Conservation (phyloP, 2,329 filamentous ascomycete genomes). For the Parasarocladium wereldwijsianum region DNA sequence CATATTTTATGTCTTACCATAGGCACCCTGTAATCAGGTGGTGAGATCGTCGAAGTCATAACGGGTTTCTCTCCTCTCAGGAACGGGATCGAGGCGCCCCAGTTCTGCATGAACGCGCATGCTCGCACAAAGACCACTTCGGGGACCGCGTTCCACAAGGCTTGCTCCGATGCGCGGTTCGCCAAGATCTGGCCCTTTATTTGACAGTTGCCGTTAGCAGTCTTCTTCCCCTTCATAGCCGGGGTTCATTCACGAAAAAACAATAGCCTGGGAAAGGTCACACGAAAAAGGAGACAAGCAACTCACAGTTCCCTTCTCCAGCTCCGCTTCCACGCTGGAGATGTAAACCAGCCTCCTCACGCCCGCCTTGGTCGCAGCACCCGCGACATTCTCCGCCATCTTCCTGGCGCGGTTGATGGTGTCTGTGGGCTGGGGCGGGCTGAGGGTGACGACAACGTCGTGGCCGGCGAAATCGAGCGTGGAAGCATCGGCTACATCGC, state of each 20-base stretch:
- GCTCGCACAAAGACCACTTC: slow-evolving; percentile 17
- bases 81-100: slow-evolving; percentile 15
- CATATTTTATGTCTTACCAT: no score
- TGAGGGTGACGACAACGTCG: slow-evolving; percentile 16
- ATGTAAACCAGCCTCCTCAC: no score
- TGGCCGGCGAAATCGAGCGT: slow-evolving; percentile 16
- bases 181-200: slow-evolving; percentile 20
- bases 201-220: background rate
- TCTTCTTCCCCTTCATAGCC: no score
- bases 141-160: slow-evolving; percentile 9
- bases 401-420: no score
- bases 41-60: slow-evolving; percentile 19
- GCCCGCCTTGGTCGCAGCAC: no score
- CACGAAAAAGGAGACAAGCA: no score
- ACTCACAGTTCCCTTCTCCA: no score
- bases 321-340: no score
- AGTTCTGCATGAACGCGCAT: slow-evolving; percentile 24
- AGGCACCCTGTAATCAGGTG: slow-evolving; percentile 15
- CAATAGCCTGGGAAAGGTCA: no score
- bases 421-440: slow-evolving; percentile 17
- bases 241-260: no score
- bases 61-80: slow-evolving; percentile 13
- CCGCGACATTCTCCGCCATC: no score
- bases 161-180: slow-evolving; percentile 18
- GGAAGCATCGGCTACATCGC: slow-evolving; percentile 13